Evolutionary conservation across 441 rosid genomes (phyloP).

Genomic region (Corymbia citriodora): DNA sequence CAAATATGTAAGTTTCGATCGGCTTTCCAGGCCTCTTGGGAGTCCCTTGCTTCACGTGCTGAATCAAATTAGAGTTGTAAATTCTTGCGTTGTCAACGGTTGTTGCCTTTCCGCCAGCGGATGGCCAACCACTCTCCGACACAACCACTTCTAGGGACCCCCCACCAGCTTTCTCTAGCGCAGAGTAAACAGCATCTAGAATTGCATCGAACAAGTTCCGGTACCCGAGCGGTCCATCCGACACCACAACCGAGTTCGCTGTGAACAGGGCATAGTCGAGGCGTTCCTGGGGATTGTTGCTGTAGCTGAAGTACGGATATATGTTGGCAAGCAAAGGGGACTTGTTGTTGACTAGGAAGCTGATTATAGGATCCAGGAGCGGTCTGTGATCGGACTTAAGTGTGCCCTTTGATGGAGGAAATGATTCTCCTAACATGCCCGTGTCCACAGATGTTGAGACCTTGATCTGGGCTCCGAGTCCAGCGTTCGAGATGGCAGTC

Average conservation of each 20-base stretch:
- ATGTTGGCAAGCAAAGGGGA: constrained; percentile 32
- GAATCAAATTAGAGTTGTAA: constrained; percentile 34
- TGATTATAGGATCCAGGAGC: neutral
- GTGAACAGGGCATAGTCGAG: constrained; percentile 39
- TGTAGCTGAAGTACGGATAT: constrained; percentile 31
- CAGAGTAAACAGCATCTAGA: constrained; percentile 34
- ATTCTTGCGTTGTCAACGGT: constrained; percentile 27
- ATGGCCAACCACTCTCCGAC: constrained; percentile 62
- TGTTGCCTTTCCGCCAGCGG: constrained; percentile 32
- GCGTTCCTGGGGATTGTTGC: neutral
- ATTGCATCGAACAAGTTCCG: constrained; percentile 47
- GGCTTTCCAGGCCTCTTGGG: constrained; percentile 40
- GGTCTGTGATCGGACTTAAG: neutral
- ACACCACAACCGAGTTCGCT: constrained; percentile 15
- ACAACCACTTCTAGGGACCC: constrained; percentile 36
- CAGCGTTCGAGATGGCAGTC: constrained; percentile 15
- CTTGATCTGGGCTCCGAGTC: constrained; percentile 17
- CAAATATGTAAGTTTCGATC: constrained; percentile 48
- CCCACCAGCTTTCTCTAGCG: constrained; percentile 39
- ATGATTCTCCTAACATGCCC: neutral
- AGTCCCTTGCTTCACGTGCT: constrained; percentile 37
- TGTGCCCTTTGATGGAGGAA: constrained; percentile 13
- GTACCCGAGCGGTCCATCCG: constrained; percentile 17
- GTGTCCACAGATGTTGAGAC: constrained; percentile 29
- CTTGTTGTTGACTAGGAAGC: constrained; percentile 22